Conservation (phyloP, 495 filamentous ascomycete species). For the Trichoderma reesei region DNA sequence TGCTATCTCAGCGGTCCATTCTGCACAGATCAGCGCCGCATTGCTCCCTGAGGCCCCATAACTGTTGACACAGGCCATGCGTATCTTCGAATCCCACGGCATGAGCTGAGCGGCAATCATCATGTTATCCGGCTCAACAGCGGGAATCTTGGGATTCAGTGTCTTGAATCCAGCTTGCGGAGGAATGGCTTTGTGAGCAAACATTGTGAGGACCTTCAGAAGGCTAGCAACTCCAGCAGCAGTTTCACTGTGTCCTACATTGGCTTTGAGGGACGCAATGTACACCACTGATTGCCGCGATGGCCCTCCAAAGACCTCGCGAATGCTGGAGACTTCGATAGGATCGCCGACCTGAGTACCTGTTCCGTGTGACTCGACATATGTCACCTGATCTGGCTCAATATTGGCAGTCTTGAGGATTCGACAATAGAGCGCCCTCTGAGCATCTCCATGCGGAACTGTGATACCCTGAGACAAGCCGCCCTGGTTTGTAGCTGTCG, state of each 20-base stretch:
- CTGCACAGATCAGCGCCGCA: conserved; percentile 25
- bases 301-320: conserved; percentile 22
- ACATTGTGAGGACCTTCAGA: conserved; percentile 41
- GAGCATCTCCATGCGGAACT: conserved; percentile 27
- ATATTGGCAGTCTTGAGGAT: conserved; percentile 13
- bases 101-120: conserved; percentile 22
- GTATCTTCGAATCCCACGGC: conserved; percentile 24
- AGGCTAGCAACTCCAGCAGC: conserved; percentile 33
- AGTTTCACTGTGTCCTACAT: conserved; percentile 39
- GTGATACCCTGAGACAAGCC: conserved; percentile 24
- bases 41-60: conserved; percentile 24
- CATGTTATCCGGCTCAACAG: conserved; percentile 28
- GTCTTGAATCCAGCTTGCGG: conserved; percentile 32
- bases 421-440: conserved; percentile 24
- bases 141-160: conserved; percentile 32
- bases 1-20: conserved; percentile 18
- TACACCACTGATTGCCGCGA: conserved; percentile 13
- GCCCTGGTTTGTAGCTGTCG: conserved; percentile 38
- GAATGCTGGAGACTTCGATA: conserved; percentile 45
- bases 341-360: conserved; percentile 46
- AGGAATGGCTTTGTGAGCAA: conserved; percentile 32
- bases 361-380: conserved; percentile 36
- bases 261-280: conserved; percentile 35
- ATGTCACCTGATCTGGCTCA: conserved; percentile 24
- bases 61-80: conserved; percentile 20